Base-by-base conservation (phyloP, 2,329 filamentous ascomycete species). In the Paecilomyces sp. region DNA sequence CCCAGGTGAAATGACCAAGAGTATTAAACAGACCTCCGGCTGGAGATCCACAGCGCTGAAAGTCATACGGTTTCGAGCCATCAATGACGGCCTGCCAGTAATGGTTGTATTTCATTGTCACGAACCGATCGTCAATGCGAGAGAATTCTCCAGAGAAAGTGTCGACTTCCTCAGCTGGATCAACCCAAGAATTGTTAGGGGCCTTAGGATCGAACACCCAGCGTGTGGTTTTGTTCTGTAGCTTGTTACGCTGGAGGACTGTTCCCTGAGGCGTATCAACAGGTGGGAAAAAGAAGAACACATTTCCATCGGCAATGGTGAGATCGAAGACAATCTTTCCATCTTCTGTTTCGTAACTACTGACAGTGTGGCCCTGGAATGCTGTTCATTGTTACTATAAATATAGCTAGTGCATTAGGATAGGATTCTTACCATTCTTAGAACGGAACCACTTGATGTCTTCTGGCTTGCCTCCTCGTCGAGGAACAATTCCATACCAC, bases 401-500 rank as follows among this genome's bases (percentile, higher is more conserved):
- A 11, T 3, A 3, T 36, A 1, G 4, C 3, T 28, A 6, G 7
- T 7, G 13, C 1, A 5, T 36, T 36, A 15, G 9, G 13, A 7
- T 12, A 36, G 33, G 11, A 36, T 15, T 36, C 33, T 36, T 36
- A 0, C 67, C 77, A 84, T 61, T 61, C 15, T 59, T 50, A 2
- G 57, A 54, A 4, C 57, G 47, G 18, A 57, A 55, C 60, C 60
- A 61, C 0, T 78, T 69, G 53, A 84, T 80, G 66, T 84, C 82
- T 61, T 81, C 80, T 0, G 77, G 74, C 63, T 80, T 82, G 0
- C 76, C 81, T 2, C 78, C 77, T 2, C 78, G 68, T 8, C 82
- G 73, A 2, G 82, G 82, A 2, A 84, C 80, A 13, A 84, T 72
- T 0, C 80, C 82, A 62, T 84, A 84, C 70, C 78, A 80, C 65